Percentiles rank a stretch among this genome's conserved stretches.
Conservation (phyloP, 106 monocot genomes). For the Xerophyta viscosa region DNA sequence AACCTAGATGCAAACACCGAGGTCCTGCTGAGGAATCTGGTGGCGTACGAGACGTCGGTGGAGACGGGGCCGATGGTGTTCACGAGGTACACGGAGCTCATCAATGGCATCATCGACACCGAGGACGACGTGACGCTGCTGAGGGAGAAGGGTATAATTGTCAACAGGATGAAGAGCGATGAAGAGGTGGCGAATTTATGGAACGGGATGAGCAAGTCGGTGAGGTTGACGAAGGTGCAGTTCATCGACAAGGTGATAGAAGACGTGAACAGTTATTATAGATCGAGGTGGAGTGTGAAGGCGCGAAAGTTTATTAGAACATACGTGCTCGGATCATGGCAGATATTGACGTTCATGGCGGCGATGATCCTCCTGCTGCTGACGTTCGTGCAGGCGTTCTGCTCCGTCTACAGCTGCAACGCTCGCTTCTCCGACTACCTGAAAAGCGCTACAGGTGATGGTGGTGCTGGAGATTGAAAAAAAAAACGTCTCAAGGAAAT, state of each 20-base stretch:
- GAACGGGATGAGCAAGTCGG: constrained; percentile 50
- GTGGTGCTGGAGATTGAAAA: too few relatives aligned
- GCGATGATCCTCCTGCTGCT: constrained; percentile 34
- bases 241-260: constrained; percentile 35
- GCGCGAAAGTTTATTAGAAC: constrained; percentile 21
- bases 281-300: constrained; percentile 30
- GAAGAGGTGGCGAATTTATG: constrained; percentile 42
- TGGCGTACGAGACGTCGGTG: constrained; percentile 46
- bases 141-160: constrained; percentile 20
- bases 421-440: constrained; percentile 11
- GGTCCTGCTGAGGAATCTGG: constrained; percentile 35
- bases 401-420: constrained; percentile 29
- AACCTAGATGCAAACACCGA: constrained; percentile 42
- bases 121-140: constrained; percentile 41
- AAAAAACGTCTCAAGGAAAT: too few relatives aligned
- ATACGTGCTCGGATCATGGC: constrained; percentile 49
- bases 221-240: constrained; percentile 35
- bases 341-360: constrained; percentile 29
- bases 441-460: too few relatives aligned
- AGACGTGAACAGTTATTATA: constrained; percentile 38
- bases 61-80: constrained; percentile 35
- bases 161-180: constrained; percentile 54
- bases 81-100: constrained; percentile 56
- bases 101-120: constrained; percentile 68
- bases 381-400: constrained; percentile 33